Evolutionary conservation across 306 rosid genomes (phyloP), one percentile per base, ranked within the genome.

Genomic region (Potentilla sterilis): DNA sequence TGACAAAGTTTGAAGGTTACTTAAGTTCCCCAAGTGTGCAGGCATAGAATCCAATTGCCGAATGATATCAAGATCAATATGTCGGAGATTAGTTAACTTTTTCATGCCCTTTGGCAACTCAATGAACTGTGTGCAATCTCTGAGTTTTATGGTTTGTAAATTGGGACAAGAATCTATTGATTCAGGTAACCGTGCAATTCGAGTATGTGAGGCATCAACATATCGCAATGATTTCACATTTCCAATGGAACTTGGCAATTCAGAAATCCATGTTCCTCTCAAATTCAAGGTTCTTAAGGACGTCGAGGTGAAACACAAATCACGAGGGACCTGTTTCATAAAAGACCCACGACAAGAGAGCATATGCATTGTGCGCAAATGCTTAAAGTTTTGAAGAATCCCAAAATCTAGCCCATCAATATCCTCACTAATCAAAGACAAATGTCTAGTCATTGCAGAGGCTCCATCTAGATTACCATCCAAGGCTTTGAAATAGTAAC

Each of bases 231-330:
- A 67, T 16, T 73, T 73, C 12, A 73, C 70, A 57, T 55, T 65
- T 22, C 75, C 82, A 57, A 67, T 73, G 14, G 78, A 79, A 67
- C 75, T 79, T 0, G 82, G 78, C 68, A 79, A 13, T 35, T 73
- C 51, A 8, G 63, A 73, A 28, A 79, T 12, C 28, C 0, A 61
- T 35, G 69, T 79, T 11, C 38, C 32, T 21, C 64, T 55, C 8
- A 79, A 67, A 21, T 79, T 74, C 70, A 79, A 21, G 2, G 78
- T 42, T 38, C 54, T 55, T 18, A 79, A 55, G 8, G n/a, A 58
- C 35, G 37, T 67, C 3, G 67, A 49, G 38, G 63, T n/a, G 52
- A 73, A 57, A 63, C 74, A 79, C 13, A 73, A 47, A 43, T 57
- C 43, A 21, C 78, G 64, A 44, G 78, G 82, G 32, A 73, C 49